Conservation (phyloP, 768 basidiomycete species). For the Phanerodontia chrysosporium region DNA sequence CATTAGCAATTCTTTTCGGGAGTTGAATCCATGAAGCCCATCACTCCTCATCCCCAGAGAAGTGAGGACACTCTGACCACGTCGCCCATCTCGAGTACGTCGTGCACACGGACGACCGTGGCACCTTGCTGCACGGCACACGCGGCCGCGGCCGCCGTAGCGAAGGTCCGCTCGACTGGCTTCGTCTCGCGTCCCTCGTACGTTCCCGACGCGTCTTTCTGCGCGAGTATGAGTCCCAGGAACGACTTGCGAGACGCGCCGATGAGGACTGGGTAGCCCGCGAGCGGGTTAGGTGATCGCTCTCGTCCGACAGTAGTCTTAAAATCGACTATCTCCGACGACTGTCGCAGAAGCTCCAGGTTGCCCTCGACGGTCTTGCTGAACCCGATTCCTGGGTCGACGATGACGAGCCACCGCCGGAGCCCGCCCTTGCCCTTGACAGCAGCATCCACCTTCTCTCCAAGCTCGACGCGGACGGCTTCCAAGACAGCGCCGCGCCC, state of each 20-base stretch:
- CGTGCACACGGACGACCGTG: slow-evolving; percentile 77
- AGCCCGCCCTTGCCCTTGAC: slow-evolving; percentile 69
- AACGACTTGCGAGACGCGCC: slow-evolving; percentile 86
- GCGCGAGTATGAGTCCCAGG: slow-evolving; percentile 60
- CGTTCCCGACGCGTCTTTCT: slow-evolving; percentile 33
- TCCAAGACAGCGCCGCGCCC: slow-evolving; percentile 46
- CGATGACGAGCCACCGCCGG: slow-evolving; percentile 81
- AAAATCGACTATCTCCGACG: slow-evolving; percentile 40
- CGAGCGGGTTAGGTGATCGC: slow-evolving; percentile 41
- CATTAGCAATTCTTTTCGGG: not conserved
- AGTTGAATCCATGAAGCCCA: not conserved
- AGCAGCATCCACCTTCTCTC: slow-evolving; percentile 57
- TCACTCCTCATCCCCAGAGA: slow-evolving; percentile 3
- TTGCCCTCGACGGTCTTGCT: slow-evolving; percentile 83
- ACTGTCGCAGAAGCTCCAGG: slow-evolving; percentile 56
- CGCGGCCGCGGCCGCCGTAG: slow-evolving; percentile 73
- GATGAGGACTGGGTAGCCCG: slow-evolving; percentile 63
- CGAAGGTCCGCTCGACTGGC: slow-evolving; percentile 70
- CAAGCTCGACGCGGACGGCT: slow-evolving; percentile 71
- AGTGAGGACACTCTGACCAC: slow-evolving; percentile 54
- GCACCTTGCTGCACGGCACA: slow-evolving; percentile 74
- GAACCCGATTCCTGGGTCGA: slow-evolving; percentile 93
- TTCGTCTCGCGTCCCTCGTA: slow-evolving; percentile 47
- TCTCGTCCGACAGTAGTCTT: slow-evolving; percentile 13
- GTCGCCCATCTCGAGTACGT: slow-evolving; percentile 69